Evolutionary conservation across 1,139 yeast genomes (phyloP).

Genomic region (Pichia kudriavzevii): DNA sequence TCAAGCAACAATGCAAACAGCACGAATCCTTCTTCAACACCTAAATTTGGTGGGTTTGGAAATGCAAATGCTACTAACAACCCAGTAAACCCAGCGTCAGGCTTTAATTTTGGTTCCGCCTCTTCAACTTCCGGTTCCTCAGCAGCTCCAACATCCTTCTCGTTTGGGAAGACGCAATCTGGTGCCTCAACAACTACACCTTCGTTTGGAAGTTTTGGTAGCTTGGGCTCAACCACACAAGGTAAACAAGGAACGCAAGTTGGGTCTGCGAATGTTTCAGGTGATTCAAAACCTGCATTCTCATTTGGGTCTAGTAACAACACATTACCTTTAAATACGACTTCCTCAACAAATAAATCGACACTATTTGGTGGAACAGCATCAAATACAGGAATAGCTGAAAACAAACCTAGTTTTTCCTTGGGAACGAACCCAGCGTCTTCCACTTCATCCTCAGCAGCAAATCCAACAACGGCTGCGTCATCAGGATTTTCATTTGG

Average conservation of each 20-base stretch:
- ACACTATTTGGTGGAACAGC: background rate
- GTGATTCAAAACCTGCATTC: too few species aligned
- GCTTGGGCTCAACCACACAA: too few species aligned
- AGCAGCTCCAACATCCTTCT: slow-evolving; percentile 1
- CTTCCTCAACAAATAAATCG: background rate
- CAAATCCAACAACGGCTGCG: slow-evolving; percentile 2
- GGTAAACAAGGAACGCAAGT: too few species aligned
- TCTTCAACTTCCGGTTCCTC: background rate
- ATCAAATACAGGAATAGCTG: background rate
- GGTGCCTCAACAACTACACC: too few species aligned
- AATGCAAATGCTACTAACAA: background rate
- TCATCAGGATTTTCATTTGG: slow-evolving; percentile 3
- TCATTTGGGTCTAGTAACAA: slow-evolving; percentile 1
- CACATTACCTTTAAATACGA: background rate
- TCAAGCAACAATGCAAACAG: slow-evolving; percentile 1
- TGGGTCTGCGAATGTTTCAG: too few species aligned
- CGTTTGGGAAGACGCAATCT: too few species aligned
- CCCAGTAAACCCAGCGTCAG: slow-evolving; percentile 1
- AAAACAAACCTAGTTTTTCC: background rate
- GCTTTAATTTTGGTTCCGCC: slow-evolving; percentile 1
- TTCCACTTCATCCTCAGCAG: background rate
- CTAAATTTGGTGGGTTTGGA: background rate
- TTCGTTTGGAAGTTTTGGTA: too few species aligned
- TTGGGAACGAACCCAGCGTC: background rate
- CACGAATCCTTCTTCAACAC: background rate